Evolutionary conservation across 345 rosid species (phyloP).

Genomic region (Aegle marmelos): DNA sequence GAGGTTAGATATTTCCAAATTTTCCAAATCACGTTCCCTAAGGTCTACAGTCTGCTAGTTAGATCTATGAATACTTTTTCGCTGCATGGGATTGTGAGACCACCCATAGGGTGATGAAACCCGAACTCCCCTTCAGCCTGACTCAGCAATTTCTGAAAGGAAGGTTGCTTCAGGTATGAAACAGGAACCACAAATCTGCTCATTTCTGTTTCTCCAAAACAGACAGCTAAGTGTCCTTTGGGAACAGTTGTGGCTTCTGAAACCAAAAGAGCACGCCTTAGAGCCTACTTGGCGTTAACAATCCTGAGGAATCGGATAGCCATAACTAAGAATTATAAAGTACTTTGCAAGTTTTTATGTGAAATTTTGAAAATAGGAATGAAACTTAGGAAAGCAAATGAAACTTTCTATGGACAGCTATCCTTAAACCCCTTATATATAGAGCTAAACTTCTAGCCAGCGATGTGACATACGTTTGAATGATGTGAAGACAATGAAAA

Average conservation of each 20-base stretch:
- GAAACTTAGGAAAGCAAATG: background rate
- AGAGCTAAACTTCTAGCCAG: background rate
- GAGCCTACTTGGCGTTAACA: background rate
- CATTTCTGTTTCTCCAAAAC: conserved; percentile 36
- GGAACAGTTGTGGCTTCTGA: conserved; percentile 22
- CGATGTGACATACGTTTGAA: background rate
- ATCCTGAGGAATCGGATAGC: background rate
- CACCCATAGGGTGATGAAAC: too few species aligned
- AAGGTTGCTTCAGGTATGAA: too few species aligned
- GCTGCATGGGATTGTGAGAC: too few species aligned
- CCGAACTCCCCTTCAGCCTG: too few species aligned
- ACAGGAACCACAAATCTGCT: conserved; percentile 6
- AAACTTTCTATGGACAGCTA: background rate
- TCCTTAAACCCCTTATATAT: background rate
- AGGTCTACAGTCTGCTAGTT: too few species aligned
- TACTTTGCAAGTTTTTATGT: background rate
- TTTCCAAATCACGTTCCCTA: too few species aligned
- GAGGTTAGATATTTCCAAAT: too few species aligned
- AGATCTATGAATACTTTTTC: too few species aligned
- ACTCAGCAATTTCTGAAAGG: too few species aligned
- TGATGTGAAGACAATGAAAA: background rate
- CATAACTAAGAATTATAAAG: background rate
- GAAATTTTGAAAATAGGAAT: background rate
- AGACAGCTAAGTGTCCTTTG: conserved; percentile 42
- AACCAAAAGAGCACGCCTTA: background rate